These are phyloP conservation scores for Chaetomiaceae sp. DNA, from an alignment of 2,329 filamentous ascomycete species.

Conservation along the genomic window DNA sequence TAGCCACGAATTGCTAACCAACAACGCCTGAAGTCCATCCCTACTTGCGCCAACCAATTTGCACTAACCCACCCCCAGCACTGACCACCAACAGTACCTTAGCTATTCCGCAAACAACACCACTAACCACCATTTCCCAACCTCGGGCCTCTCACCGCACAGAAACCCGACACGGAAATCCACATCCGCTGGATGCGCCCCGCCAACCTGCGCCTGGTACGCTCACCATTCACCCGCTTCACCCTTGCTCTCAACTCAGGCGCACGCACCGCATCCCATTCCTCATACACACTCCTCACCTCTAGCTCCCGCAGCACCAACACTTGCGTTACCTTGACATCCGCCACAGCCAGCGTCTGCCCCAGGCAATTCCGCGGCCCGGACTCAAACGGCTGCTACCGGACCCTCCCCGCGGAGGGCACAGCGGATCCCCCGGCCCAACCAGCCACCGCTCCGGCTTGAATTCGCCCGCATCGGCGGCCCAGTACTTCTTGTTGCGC, in stretches of 20 bases:
- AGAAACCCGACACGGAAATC: background rate
- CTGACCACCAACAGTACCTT: too few relatives aligned
- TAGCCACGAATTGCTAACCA: too few relatives aligned
- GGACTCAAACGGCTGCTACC: conserved; percentile 48
- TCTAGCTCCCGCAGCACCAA: background rate
- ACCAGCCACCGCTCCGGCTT: conserved; percentile 37
- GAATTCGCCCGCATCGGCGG: conserved; percentile 29
- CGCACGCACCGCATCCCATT: background rate
- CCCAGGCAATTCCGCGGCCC: conserved; percentile 51
- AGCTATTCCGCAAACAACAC: too few relatives aligned
- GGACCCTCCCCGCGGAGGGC: conserved; percentile 34
- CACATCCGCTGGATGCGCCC: background rate
- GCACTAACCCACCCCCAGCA: too few relatives aligned
- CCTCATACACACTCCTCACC: background rate
- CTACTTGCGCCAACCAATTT: too few relatives aligned
- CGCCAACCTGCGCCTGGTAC: background rate
- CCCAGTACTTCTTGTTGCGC: conserved; percentile 31
- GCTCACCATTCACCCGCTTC: background rate
- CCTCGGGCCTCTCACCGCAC: too few relatives aligned
- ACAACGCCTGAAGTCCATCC: too few relatives aligned
- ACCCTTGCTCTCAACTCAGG: background rate
- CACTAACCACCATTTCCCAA: too few relatives aligned
- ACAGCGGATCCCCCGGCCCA: conserved; percentile 19
- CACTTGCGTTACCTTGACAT: background rate
- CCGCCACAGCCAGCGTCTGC: conserved; percentile 41